These are phyloP conservation scores for Lactarius hengduanensis DNA, from an alignment of 768 basidiomycete species.

Conservation along the genomic window DNA sequence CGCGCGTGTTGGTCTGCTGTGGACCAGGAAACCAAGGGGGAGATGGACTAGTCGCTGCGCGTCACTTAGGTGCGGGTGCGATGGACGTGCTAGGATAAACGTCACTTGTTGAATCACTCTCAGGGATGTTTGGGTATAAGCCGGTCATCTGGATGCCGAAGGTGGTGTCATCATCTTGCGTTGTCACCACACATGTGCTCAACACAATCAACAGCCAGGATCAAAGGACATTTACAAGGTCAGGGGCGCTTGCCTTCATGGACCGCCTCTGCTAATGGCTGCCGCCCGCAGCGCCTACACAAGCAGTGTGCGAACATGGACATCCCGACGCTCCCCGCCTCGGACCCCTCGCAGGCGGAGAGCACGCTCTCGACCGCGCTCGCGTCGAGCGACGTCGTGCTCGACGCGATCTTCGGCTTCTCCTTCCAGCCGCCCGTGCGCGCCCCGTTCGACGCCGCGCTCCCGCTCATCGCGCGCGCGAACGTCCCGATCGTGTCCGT, in stretches of 20 bases:
- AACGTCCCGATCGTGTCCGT: slow-evolving; percentile 85
- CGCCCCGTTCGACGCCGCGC: slow-evolving; percentile 77
- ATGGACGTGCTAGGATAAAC: no score
- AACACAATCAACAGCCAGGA: slow-evolving; percentile 58
- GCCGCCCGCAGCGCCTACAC: slow-evolving; percentile 59
- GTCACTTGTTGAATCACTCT: background rate
- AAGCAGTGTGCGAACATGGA: slow-evolving; percentile 87
- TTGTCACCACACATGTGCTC: background rate
- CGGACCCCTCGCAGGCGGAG: slow-evolving; percentile 37
- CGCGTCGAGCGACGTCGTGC: slow-evolving; percentile 68
- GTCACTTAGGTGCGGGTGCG: slow-evolving; percentile 70
- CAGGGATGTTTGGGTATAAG: slow-evolving; percentile 89
- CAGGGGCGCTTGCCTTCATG: background rate
- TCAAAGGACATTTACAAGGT: slow-evolving; percentile 93
- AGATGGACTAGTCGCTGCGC: slow-evolving; percentile 93
- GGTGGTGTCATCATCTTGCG: slow-evolving; percentile 40
- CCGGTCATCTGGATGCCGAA: slow-evolving; percentile 95
- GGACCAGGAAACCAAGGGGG: slow-evolving; percentile 99
- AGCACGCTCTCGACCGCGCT: slow-evolving; percentile 51
- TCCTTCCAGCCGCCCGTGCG: slow-evolving; percentile 93
- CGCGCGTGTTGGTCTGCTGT: slow-evolving; percentile 88
- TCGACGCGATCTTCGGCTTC: slow-evolving; percentile 98
- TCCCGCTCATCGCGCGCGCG: slow-evolving; percentile 62
- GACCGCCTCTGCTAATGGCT: background rate
- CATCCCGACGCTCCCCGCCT: slow-evolving; percentile 66